These are phyloP conservation scores for Salix brachista DNA, from an alignment of 345 rosid species.

Conservation along the genomic window DNA sequence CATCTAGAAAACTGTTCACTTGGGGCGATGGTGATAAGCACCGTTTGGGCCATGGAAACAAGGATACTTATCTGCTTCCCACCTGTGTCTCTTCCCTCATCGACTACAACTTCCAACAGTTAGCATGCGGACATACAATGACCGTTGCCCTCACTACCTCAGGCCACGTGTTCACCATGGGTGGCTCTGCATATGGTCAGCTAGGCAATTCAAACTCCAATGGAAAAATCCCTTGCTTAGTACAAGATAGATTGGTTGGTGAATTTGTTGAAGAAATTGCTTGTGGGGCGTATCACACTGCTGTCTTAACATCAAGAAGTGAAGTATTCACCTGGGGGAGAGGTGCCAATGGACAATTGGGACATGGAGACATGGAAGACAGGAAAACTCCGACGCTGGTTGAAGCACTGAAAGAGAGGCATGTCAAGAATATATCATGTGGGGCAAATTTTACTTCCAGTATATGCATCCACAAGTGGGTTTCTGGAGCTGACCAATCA, in stretches of 20 bases:
- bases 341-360: conserved; percentile 85
- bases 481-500: conserved; percentile 89
- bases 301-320: conserved; percentile 80
- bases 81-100: conserved; percentile 78
- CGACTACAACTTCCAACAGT: conserved; percentile 85
- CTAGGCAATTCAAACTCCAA: conserved; percentile 62
- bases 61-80: conserved; percentile 76
- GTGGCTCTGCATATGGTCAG: conserved; percentile 70
- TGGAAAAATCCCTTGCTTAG: conserved; percentile 72
- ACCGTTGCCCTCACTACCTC: conserved; percentile 92
- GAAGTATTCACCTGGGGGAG: conserved; percentile 96
- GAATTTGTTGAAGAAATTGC: conserved; percentile 93
- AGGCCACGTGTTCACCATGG: conserved; percentile 91
- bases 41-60: conserved; percentile 87
- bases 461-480: conserved; percentile 95
- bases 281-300: conserved; percentile 86
- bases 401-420: conserved; percentile 75
- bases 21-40: conserved; percentile 97
- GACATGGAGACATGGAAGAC: conserved; percentile 85
- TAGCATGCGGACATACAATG: conserved; percentile 80
- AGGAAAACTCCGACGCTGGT: conserved; percentile 68
- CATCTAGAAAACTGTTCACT: conserved; percentile 76
- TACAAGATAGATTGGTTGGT: conserved; percentile 82
- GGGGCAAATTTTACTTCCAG: conserved; percentile 89
- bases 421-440: conserved; percentile 86